Evolutionary conservation across 331 rosid genomes (phyloP), one percentile per base, ranked within the genome.

Genomic region (Quercus phellos): DNA sequence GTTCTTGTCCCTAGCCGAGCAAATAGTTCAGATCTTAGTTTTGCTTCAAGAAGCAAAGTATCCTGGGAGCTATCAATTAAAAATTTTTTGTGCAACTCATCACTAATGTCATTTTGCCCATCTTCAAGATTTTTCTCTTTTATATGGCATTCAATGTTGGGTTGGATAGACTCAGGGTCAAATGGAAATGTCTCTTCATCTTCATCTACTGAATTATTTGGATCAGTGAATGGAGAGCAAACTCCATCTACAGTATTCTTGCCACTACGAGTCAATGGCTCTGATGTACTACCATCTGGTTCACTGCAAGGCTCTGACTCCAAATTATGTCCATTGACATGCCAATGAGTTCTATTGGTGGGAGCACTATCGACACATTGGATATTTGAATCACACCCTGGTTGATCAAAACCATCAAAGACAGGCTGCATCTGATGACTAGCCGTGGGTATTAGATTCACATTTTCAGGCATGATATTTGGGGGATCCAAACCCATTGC

Each of bases 21-120:
- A 92, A 90, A 86, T 67, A 94, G 87, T 78, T 91, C 83, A 53
- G 97, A 89, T 88, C 99, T 90, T 78, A 94, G 85, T 30, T 84
- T 81, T 82, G 90, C 94, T 88, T 94, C 99, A 42, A 94, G 97
- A 83, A 85, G 92, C 85, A 92, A 84, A 74, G 97, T 77, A 84
- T 92, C 97, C 79, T 84, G 83, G 43, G 90, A 69, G 68, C 70
- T 67, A 67, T 85, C 86, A 54, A 64, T 70, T 42, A 83, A 46
- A 74, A 51, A 4, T 34, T 77, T 74, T 74, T 84, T 61, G 80
- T 87, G 86, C 29, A 83, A 74, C 64, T 78, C 80, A 19, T 72
- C 51, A 79, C 71, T 86, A 51, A 74, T 34, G 73, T 85, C 84
- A 80, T 74, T 75, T 78, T 55, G 80, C 72, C 76, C 83, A 60